phyloP scores from a whole-genome alignment of 2,329 filamentous ascomycete species.

The Alternaria viburni region DNA sequence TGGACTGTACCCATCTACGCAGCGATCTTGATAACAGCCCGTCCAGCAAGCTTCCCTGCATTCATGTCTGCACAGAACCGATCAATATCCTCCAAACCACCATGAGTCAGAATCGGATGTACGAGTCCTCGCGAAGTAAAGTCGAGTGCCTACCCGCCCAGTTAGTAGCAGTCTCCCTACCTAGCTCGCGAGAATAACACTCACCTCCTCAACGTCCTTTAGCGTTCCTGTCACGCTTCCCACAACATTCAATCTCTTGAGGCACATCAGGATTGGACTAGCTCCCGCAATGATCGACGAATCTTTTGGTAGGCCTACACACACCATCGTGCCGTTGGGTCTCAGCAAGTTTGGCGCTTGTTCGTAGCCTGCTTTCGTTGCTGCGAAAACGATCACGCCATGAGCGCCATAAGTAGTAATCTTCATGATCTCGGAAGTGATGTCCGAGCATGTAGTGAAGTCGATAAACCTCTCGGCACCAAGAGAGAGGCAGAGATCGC shows the following conservation, averaged over 20 bases:
- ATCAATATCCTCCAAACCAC: constrained; percentile 49
- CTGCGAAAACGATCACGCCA: constrained; percentile 80
- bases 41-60: constrained; percentile 49
- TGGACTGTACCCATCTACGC: constrained; percentile 3
- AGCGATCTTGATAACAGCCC: constrained; percentile 51
- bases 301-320: constrained; percentile 37
- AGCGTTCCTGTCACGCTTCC: constrained; percentile 52
- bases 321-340: constrained; percentile 37
- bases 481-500: constrained; percentile 54
- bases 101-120: constrained; percentile 48
- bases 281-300: constrained; percentile 24
- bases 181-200: background rate
- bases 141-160: constrained; percentile 45
- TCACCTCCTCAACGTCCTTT: constrained; percentile 52
- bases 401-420: constrained; percentile 71
- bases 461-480: constrained; percentile 65
- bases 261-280: constrained; percentile 46
- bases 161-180: background rate
- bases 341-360: constrained; percentile 34
- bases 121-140: constrained; percentile 54
- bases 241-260: constrained; percentile 53
- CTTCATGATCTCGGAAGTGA: constrained; percentile 57
- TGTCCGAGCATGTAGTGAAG: constrained; percentile 66
- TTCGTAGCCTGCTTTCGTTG: constrained; percentile 47
- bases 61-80: constrained; percentile 49